Conservation (phyloP, 2,329 filamentous ascomycete genomes). For the Hawksworthiomyces lignivorus region DNA sequence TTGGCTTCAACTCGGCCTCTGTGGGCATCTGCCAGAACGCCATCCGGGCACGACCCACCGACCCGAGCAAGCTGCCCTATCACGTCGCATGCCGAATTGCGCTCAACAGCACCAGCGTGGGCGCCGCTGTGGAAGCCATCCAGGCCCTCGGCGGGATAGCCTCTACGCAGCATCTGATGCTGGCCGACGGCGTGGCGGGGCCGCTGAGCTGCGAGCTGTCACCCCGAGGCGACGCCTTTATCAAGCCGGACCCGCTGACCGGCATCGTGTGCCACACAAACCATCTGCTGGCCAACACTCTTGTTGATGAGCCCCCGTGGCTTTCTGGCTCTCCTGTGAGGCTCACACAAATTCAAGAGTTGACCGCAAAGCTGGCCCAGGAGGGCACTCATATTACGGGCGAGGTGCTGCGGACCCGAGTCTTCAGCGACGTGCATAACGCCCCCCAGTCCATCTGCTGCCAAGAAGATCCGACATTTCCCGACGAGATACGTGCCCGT, state of each 20-base stretch:
- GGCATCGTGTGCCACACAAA: background rate
- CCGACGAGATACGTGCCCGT: background rate
- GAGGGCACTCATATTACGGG: background rate
- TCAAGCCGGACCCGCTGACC: background rate
- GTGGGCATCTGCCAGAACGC: no score
- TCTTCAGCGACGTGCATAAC: background rate
- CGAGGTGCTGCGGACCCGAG: background rate
- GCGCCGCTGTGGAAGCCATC: background rate
- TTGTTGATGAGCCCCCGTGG: background rate
- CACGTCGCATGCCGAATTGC: no score
- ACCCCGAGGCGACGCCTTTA: background rate
- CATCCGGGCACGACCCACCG: no score
- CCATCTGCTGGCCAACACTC: background rate
- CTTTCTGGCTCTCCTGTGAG: background rate
- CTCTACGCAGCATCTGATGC: background rate
- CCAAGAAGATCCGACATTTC: background rate
- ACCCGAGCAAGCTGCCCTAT: no score
- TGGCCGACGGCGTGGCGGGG: background rate
- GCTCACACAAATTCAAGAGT: background rate
- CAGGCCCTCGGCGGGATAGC: background rate
- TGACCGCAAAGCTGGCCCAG: background rate
- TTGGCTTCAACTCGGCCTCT: no score
- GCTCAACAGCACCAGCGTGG: background rate
- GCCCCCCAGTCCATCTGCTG: background rate
- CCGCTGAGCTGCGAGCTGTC: background rate